Base-by-base conservation (phyloP, 257 asterid genomes). In the Cruciata laevipes region DNA sequence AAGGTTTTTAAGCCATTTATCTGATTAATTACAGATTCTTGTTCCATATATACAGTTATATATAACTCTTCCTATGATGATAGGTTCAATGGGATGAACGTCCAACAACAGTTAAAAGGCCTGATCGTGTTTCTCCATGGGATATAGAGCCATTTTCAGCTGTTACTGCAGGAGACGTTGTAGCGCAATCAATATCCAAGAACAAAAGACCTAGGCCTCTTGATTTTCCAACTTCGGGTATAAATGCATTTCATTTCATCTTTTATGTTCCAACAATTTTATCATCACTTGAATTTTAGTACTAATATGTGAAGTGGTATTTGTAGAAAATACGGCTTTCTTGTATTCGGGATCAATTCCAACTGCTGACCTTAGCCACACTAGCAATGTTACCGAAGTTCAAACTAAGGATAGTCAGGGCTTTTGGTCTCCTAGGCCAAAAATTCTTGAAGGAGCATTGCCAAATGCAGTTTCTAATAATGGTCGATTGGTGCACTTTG, bases 81-180 rank as follows among this genome's bases (percentile, higher is more conserved):
- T 76, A 84, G 87, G 83, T 80, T 71, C 87, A 78, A 38, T 85
- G 90, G 90, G 90, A 85, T 53, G 90, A 85, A 60, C n/a, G n/a
- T n/a, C 81, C 78, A 52, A 77, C 81, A 16, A 70, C 86, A 10
- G 30, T 85, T 53, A 20, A 71, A 13, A 78, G 84, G 63, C 87
- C 87, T 18, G 87, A 80, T 17, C 73, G 80, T 69, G 84, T 85
- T 66, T 85, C 90, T 9, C 84, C 87, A 30, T 85, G 90, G 90
- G 87, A 85, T 68, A 82, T 85, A 47, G 87, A 85, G 69, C 85
- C 84, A 51, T 72, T 73, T 69, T 78, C 74, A 65, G 53, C 73
- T 60, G 56, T 72, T 18, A 70, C 81, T 53, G 3, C 76, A 6
- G 67, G 47, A 65, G 21, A 47, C 3, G 55, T 77, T 62, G 72